A percentile compares a stretch with the other conserved stretches of the same genome.
Evolutionary conservation across 768 basidiomycete genomes (phyloP).

Genomic region (Candolleomyces eurysporus): DNA sequence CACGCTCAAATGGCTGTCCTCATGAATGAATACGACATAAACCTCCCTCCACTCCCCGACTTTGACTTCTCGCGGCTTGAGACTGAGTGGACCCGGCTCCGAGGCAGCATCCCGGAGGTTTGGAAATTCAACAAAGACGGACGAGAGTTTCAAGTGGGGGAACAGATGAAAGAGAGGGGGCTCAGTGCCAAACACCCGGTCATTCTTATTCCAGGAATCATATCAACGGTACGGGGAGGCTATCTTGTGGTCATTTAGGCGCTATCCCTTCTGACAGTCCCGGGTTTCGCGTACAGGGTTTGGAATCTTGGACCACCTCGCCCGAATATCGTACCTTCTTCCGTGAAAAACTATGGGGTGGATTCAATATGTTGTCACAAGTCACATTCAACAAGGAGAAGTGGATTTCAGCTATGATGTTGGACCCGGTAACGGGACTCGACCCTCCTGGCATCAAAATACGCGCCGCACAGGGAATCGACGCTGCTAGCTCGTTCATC

Average conservation of each 20-base stretch:
- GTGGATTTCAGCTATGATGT: constrained; percentile 89
- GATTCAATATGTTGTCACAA: constrained; percentile 81
- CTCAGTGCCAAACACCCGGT: constrained; percentile 74
- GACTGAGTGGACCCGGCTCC: constrained; percentile 66
- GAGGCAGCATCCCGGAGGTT: constrained; percentile 70
- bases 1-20: constrained; percentile 65
- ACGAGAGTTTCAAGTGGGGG: constrained; percentile 77
- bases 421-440: constrained; percentile 89
- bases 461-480: constrained; percentile 88
- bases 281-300: constrained; percentile 40
- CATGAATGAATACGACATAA: constrained; percentile 69
- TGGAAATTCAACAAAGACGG: constrained; percentile 83
- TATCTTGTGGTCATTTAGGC: background rate
- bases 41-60: constrained; percentile 58
- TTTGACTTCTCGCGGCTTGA: constrained; percentile 70
- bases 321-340: constrained; percentile 87
- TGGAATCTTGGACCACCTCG: constrained; percentile 93
- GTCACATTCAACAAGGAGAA: constrained; percentile 78
- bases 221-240: constrained; percentile 65
- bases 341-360: constrained; percentile 83
- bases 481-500: constrained; percentile 83
- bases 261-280: background rate
- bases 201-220: constrained; percentile 85
- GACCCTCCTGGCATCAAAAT: constrained; percentile 86
- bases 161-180: constrained; percentile 60